A percentile compares a stretch with the other conserved stretches of the same genome.
Evolutionary conservation across 208 protist species (phyloP).

Genomic region (Naegleria lovaniensis): DNA sequence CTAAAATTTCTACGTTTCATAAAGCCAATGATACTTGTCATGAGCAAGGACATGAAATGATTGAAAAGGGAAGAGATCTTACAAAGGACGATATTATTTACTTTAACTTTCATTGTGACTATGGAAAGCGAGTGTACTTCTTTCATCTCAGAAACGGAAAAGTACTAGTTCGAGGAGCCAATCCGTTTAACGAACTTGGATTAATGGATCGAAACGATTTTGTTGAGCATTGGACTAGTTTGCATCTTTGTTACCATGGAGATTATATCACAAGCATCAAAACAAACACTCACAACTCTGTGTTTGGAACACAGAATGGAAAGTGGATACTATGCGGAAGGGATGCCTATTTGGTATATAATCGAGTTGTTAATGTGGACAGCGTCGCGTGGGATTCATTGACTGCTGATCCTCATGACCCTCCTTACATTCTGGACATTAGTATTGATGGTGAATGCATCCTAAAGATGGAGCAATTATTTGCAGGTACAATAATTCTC

Average conservation of each 20-base stretch:
- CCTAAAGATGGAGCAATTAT: background rate
- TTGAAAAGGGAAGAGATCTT: background rate
- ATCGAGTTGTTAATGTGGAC: background rate
- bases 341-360: background rate
- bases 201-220: background rate
- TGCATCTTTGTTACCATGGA: background rate
- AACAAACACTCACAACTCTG: background rate
- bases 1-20: background rate
- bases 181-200: background rate
- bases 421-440: background rate
- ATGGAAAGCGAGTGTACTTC: background rate
- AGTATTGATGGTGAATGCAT: background rate
- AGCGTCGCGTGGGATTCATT: background rate
- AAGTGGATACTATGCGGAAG: background rate
- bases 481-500: background rate
- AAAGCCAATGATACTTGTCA: background rate
- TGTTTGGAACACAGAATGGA: background rate
- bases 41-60: background rate
- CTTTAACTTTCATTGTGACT: background rate
- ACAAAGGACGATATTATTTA: background rate
- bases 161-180: background rate
- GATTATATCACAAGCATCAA: background rate
- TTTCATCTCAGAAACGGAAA: background rate
- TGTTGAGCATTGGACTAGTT: background rate
- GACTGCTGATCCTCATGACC: background rate